Evolutionary conservation across 805 yeast genomes (phyloP).

Genomic region (Clavispora phyllophila): DNA sequence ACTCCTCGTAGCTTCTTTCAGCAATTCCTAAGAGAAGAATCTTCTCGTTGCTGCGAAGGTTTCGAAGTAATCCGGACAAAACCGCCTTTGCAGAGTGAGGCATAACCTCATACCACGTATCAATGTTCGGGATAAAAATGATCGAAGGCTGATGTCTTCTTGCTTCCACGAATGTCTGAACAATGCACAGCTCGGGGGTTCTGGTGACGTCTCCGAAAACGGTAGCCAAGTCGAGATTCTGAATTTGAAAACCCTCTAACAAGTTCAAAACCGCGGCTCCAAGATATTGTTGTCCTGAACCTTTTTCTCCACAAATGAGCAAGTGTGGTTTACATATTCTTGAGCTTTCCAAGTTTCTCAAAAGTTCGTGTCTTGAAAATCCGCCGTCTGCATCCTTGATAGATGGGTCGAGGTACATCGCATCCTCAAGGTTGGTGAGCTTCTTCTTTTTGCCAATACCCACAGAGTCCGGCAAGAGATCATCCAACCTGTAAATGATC

Average conservation of each 20-base stretch:
- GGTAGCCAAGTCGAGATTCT: conserved; percentile 74
- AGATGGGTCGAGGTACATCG: conserved; percentile 56
- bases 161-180: conserved; percentile 83
- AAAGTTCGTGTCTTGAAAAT: conserved; percentile 61
- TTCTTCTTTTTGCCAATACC: conserved; percentile 36
- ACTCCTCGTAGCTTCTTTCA: conserved; percentile 39
- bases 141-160: conserved; percentile 86
- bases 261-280: conserved; percentile 76
- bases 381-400: conserved; percentile 58
- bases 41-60: conserved; percentile 66
- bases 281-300: conserved; percentile 84
- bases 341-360: conserved; percentile 45
- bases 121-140: conserved; percentile 75
- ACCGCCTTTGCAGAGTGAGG: conserved; percentile 69
- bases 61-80: conserved; percentile 61
- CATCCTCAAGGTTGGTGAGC: conserved; percentile 60
- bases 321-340: conserved; percentile 81
- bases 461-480: conserved; percentile 52
- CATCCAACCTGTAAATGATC: conserved; percentile 45
- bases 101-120: conserved; percentile 67
- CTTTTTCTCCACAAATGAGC: conserved; percentile 64
- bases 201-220: conserved; percentile 73
- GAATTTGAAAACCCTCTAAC: conserved; percentile 86
- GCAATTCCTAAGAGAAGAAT: conserved; percentile 72
- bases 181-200: conserved; percentile 77